Percentiles rank a stretch among this genome's conserved stretches.
These are phyloP conservation scores for Bipolaris sorokiniana DNA, from an alignment of 2,329 filamentous ascomycete species.

Conservation along the genomic window DNA sequence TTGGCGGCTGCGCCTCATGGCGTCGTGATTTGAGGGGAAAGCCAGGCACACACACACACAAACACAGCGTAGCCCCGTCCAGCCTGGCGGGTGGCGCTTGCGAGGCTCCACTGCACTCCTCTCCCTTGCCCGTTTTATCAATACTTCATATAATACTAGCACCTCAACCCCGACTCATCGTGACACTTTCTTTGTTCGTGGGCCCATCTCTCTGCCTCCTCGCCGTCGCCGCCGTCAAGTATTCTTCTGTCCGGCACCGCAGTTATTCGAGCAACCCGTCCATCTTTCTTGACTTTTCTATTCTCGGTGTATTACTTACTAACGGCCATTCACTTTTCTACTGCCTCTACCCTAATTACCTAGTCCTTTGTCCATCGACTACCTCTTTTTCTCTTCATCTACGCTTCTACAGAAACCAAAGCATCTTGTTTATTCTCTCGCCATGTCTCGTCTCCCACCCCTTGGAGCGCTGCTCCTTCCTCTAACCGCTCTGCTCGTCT, in stretches of 20 bases:
- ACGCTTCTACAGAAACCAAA: not conserved
- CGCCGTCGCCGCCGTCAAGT: no score
- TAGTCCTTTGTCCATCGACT: no score
- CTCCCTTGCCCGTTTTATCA: not conserved
- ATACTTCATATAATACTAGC: no score
- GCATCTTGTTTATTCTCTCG: not conserved
- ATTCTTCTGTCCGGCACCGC: no score
- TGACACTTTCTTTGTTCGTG: no score
- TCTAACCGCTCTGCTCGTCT: slow-evolving; percentile 31
- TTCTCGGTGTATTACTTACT: no score
- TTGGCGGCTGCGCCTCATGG: not conserved
- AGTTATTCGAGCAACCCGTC: no score
- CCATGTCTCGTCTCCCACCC: slow-evolving; percentile 27
- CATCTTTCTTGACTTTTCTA: no score
- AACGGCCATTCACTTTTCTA: no score
- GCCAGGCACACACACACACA: not conserved
- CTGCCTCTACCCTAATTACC: no score
- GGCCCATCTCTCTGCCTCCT: no score
- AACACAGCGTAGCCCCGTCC: not conserved
- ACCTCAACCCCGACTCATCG: no score
- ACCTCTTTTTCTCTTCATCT: not conserved
- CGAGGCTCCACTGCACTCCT: not conserved
- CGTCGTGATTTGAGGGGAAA: not conserved
- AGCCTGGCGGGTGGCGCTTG: not conserved
- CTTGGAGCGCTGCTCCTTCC: slow-evolving; percentile 34